Base-by-base conservation (phyloP, 352 stramenopile genomes). In the Phytopythium delawarense region DNA sequence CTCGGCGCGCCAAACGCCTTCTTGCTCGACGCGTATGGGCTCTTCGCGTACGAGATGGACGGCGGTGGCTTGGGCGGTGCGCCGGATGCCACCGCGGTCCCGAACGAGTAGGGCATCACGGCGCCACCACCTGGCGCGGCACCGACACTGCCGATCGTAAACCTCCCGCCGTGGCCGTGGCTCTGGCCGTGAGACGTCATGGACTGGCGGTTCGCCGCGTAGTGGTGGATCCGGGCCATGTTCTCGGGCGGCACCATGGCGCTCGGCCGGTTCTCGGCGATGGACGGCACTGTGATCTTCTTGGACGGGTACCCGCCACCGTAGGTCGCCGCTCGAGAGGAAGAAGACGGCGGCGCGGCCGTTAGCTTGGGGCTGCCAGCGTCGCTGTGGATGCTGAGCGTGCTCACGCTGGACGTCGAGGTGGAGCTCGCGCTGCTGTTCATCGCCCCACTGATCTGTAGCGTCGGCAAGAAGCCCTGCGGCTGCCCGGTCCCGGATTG, bases 161-260 rank as follows among this genome's bases (percentile, higher is more conserved):
- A 32, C 28, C 28, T 20, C 15, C 48, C 48, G 23, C 48, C 16
- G 16, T 35, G 48, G 8, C 46, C 39, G 46, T 56, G 56, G 28
- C 42, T 48, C 16, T 45, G 52, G n/a, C 79, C 81, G 51, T 89
- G 79, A 1, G 81, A 89, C 7, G 77, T 89, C 63, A 89, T 75
- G 13, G 79, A 85, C 50, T 76, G 61, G 4, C 75, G 72, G 18
- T 64, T 50, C 34, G 62, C 65, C 16, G 74, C 66, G 40, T 78
- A 71, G 15, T 78, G 63, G 20, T 72, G 62, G 37, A 84, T 72
- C 32, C 73, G 75, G 1, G 70, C 78, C 65, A 82, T 67, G 65
- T 74, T 69, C 7, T 84, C 74, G 7, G 54, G 63, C 35, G 72
- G 48, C 7, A 81, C 44, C 51, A 54, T 35, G 2, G 32, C 34